Evolutionary conservation across 129 eudicot species (phyloP).

Genomic region (Centaurea solstitialis): DNA sequence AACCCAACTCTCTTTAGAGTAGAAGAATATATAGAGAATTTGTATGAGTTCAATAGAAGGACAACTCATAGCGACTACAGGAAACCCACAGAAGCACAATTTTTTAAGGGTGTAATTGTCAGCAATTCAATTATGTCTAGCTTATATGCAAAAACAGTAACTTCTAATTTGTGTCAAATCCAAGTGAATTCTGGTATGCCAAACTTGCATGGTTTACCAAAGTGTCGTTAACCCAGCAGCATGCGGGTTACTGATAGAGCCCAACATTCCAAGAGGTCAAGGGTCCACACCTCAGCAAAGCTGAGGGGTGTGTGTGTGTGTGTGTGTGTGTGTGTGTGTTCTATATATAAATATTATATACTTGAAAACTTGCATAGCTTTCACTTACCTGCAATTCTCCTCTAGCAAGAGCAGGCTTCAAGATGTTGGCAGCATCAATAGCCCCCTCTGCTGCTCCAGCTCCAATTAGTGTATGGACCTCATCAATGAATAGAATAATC

Average conservation of each 20-base stretch:
- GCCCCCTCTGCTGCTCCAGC: conserved; percentile 99
- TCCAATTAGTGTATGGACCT: conserved; percentile 87
- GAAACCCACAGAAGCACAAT: too few relatives aligned
- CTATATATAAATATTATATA: background rate
- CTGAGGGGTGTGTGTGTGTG: background rate
- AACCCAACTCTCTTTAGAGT: background rate
- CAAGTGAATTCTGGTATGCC: background rate
- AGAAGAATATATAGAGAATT: background rate
- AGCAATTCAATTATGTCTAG: background rate
- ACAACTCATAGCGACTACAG: too few relatives aligned
- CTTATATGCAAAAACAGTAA: background rate
- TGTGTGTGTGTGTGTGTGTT: background rate
- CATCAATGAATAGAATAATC: conserved; percentile 79
- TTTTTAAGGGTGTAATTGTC: background rate
- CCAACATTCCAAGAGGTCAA: too few relatives aligned
- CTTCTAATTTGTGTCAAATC: background rate
- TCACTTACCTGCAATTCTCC: conserved; percentile 82
- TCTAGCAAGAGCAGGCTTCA: conserved; percentile 89
- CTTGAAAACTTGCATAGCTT: background rate
- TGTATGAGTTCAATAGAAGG: background rate
- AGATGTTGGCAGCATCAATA: conserved; percentile 88
- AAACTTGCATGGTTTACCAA: too few relatives aligned
- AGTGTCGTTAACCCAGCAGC: too few relatives aligned
- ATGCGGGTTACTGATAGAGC: too few relatives aligned
- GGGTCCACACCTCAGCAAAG: too few relatives aligned